Percentiles rank a stretch among this genome's conserved stretches.
These are phyloP conservation scores for Botrytis pseudocinerea DNA, from an alignment of 2,329 filamentous ascomycete species.

Conservation along the genomic window DNA sequence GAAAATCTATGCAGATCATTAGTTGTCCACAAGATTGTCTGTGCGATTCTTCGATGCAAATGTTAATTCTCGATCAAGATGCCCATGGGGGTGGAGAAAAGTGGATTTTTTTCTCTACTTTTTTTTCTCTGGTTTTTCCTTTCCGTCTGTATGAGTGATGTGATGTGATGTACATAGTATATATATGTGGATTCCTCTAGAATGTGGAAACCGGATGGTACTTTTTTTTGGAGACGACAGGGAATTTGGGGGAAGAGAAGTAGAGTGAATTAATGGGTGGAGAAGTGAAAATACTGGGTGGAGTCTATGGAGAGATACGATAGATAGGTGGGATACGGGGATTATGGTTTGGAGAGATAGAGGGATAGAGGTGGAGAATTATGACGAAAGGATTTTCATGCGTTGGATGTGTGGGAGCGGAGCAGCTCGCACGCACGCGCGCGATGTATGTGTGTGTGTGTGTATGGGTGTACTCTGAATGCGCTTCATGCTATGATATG, in stretches of 20 bases:
- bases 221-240: not conserved
- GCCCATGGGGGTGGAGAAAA: slow-evolving; percentile 3
- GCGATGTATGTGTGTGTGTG: not conserved
- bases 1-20: not conserved
- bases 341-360: not conserved
- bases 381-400: not conserved
- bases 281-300: not conserved
- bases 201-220: not conserved
- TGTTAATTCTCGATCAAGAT: not conserved
- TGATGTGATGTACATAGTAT: not conserved
- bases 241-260: not conserved
- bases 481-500: not conserved
- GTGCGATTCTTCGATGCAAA: not conserved
- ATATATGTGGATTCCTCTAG: not conserved
- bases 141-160: not conserved
- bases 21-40: not conserved
- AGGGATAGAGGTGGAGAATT: not conserved
- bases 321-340: not conserved
- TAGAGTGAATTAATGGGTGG: not conserved
- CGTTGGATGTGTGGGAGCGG: not conserved
- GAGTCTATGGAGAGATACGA: not conserved
- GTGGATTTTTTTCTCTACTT: not conserved
- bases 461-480: not conserved
- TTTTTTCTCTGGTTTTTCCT: not conserved
- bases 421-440: not conserved